Percentiles rank a stretch among this genome's conserved stretches.
Evolutionary conservation across 352 stramenopile species (phyloP).

Genomic region (Phytophthora sp.): DNA sequence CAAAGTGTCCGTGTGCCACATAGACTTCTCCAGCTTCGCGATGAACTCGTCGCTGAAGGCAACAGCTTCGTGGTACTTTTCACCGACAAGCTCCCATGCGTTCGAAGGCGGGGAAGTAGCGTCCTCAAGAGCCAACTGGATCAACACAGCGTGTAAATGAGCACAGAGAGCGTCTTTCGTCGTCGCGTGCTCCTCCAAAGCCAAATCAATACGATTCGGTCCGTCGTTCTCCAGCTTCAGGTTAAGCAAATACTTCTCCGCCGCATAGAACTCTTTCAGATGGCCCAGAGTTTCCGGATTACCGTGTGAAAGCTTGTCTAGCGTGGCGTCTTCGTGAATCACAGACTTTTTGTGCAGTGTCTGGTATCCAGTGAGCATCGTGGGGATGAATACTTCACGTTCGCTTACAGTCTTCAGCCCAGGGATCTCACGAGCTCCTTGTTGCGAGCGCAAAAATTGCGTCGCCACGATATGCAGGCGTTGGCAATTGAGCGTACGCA

Average conservation of each 20-base stretch:
- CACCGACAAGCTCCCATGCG: conserved; percentile 29
- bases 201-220: conserved; percentile 49
- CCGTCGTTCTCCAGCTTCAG: conserved; percentile 21
- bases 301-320: conserved; percentile 45
- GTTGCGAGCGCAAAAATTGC: conserved; percentile 41
- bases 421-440: conserved; percentile 17
- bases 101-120: not conserved
- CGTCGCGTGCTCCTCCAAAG: conserved; percentile 53
- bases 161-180: conserved; percentile 46
- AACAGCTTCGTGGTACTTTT: conserved; percentile 40
- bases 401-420: conserved; percentile 40
- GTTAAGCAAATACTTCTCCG: conserved; percentile 69
- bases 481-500: conserved; percentile 76
- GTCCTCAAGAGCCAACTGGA: conserved; percentile 52
- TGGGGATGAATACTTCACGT: conserved; percentile 65
- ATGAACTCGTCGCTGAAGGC: conserved; percentile 43
- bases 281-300: conserved; percentile 44
- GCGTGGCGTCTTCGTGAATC: conserved; percentile 54
- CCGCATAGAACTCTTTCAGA: conserved; percentile 49
- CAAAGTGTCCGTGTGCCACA: conserved; percentile 69
- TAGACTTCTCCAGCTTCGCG: conserved; percentile 39
- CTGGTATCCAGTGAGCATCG: conserved; percentile 54
- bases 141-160: conserved; percentile 61
- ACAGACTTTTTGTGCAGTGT: conserved; percentile 55
- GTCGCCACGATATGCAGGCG: conserved; percentile 60